phyloP scores from a whole-genome alignment of 352 stramenopile genomes.

The Phytopythium montanum region DNA sequence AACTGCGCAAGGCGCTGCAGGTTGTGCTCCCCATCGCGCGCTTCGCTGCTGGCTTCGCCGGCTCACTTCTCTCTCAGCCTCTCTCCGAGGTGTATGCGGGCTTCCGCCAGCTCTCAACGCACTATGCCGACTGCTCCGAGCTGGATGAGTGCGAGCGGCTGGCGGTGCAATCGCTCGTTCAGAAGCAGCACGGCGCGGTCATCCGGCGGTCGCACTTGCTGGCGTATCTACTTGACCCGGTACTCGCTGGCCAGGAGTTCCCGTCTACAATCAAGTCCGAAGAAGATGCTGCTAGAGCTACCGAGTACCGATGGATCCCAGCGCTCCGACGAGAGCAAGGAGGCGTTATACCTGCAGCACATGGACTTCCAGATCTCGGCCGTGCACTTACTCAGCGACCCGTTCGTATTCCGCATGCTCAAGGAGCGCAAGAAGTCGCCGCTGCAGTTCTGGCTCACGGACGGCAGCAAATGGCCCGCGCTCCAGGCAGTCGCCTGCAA shows the following conservation, averaged over 20 bases:
- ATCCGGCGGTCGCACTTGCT: conserved; percentile 20
- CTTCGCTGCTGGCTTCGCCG: conserved; percentile 15
- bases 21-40: conserved; percentile 24
- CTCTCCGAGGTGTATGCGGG: conserved; percentile 36
- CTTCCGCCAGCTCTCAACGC: conserved; percentile 18
- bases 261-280: conserved; percentile 22
- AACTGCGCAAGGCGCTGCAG: conserved; percentile 29
- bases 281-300: conserved; percentile 30
- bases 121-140: conserved; percentile 16
- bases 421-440: conserved; percentile 48
- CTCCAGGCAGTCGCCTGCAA: conserved; percentile 40
- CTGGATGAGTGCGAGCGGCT: conserved; percentile 26
- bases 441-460: conserved; percentile 48
- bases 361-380: conserved; percentile 37
- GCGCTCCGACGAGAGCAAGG: conserved; percentile 21
- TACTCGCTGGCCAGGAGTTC: conserved; percentile 35
- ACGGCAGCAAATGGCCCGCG: conserved; percentile 42
- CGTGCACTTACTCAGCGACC: conserved; percentile 27
- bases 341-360: conserved; percentile 43
- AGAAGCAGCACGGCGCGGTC: conserved; percentile 17
- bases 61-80: conserved; percentile 6
- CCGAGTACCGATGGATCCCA: conserved; percentile 14
- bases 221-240: conserved; percentile 42
- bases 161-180: conserved; percentile 15
- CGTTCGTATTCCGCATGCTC: conserved; percentile 35